Conservation (phyloP, 2,329 filamentous ascomycete species). For the Metarhizium brunneum region DNA sequence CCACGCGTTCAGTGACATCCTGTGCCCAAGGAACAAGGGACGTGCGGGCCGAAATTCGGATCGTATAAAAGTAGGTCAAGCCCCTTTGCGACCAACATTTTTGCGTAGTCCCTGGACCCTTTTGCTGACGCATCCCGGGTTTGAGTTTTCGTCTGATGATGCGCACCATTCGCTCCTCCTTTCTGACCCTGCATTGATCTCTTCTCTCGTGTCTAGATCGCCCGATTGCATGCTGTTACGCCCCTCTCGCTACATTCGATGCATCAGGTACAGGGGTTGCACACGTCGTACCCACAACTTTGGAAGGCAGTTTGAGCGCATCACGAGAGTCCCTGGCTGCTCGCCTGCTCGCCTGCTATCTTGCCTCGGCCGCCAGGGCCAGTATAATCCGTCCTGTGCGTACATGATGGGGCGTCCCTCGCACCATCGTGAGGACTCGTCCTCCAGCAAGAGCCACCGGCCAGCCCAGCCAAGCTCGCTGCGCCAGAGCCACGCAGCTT, state of each 20-base stretch:
- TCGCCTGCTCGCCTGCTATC: background rate
- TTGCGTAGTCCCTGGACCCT: too few species aligned
- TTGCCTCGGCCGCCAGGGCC: background rate
- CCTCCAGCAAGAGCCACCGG: constrained; percentile 23
- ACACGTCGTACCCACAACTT: background rate
- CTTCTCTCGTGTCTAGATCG: background rate
- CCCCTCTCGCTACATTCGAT: background rate
- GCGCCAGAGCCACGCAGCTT: constrained; percentile 33
- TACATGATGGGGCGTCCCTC: constrained; percentile 18
- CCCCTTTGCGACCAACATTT: too few species aligned
- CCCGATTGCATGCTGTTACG: background rate
- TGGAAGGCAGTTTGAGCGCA: background rate
- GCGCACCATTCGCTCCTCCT: background rate
- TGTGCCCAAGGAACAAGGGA: background rate
- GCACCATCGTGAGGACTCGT: constrained; percentile 20
- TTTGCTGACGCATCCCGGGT: too few species aligned
- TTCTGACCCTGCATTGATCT: background rate
- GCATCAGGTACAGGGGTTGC: background rate
- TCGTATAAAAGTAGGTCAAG: background rate
- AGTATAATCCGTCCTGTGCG: background rate
- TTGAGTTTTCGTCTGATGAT: too few species aligned
- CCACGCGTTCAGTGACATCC: background rate
- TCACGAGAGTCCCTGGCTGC: background rate
- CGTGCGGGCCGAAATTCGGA: too few species aligned
- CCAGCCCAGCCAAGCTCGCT: constrained; percentile 36